Percentiles rank a stretch among this genome's conserved stretches.
phyloP scores from a whole-genome alignment of 2,329 filamentous ascomycete species.

The Colletotrichum sp. region DNA sequence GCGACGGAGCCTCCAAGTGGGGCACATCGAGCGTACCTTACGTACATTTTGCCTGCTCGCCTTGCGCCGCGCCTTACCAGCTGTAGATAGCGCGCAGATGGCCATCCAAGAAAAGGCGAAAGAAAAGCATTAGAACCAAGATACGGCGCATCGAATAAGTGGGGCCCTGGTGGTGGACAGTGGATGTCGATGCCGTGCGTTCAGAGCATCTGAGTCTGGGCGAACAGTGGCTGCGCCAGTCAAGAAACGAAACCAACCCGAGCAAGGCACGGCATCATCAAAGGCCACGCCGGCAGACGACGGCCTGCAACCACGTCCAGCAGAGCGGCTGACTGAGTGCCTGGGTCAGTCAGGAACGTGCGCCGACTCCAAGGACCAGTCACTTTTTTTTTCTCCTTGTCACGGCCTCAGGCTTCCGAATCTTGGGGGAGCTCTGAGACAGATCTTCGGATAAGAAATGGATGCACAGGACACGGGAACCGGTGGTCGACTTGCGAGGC shows the following conservation, averaged over 20 bases:
- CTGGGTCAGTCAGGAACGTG: background rate
- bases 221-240: slow-evolving; percentile 1
- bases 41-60: background rate
- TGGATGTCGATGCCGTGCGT: background rate
- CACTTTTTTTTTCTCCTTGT: background rate
- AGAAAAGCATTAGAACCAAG: slow-evolving; percentile 27
- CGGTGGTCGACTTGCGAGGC: background rate
- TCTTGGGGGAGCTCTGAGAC: background rate
- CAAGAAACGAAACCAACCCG: slow-evolving; percentile 7
- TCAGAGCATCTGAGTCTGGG: background rate
- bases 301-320: background rate
- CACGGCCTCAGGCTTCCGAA: background rate
- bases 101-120: slow-evolving; percentile 28
- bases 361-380: background rate
- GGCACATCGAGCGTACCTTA: background rate
- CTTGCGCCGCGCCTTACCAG: background rate
- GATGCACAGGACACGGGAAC: background rate
- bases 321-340: background rate
- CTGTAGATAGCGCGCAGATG: background rate
- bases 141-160: background rate
- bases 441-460: background rate
- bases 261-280: background rate
- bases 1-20: background rate
- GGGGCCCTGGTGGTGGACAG: background rate
- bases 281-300: background rate